A percentile compares a stretch with the other conserved stretches of the same genome.
Evolutionary conservation across 2,329 filamentous ascomycete species (phyloP).

Genomic region (Allantophomopsis cytisporea): DNA sequence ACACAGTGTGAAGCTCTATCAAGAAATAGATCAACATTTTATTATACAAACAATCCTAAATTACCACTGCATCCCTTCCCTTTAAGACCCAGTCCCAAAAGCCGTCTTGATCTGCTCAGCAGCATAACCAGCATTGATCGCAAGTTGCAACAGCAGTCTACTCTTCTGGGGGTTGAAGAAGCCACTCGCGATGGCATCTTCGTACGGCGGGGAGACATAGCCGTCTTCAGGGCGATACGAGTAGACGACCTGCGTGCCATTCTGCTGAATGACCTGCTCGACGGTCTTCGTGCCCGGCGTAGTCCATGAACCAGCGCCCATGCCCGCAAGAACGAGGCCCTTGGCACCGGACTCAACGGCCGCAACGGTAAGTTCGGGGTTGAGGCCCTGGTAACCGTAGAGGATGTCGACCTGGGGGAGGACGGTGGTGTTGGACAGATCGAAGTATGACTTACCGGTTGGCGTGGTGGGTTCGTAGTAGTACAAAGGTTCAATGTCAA

Average conservation of each 20-base stretch:
- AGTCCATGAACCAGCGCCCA: constrained; percentile 3
- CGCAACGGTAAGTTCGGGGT: constrained; percentile 1
- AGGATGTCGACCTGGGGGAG: constrained; percentile 3
- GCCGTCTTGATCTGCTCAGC: background rate
- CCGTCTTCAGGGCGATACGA: constrained; percentile 1
- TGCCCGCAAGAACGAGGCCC: constrained; percentile 1
- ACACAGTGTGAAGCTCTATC: too few relatives aligned
- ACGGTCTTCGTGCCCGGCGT: background rate
- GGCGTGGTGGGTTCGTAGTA: constrained; percentile 30
- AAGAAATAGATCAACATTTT: too few relatives aligned
- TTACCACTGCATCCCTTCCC: too few relatives aligned
- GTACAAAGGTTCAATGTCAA: constrained; percentile 42
- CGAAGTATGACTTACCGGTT: constrained; percentile 2
- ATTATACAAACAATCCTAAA: too few relatives aligned
- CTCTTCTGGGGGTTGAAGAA: constrained; percentile 3
- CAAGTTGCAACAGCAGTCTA: constrained; percentile 1
- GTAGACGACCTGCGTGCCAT: constrained; percentile 1
- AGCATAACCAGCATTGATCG: constrained; percentile 2
- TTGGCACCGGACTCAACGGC: constrained; percentile 1
- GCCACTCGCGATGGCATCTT: constrained; percentile 1
- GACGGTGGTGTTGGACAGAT: background rate
- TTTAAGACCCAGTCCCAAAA: too few relatives aligned
- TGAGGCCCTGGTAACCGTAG: constrained; percentile 2
- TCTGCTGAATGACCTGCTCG: background rate
- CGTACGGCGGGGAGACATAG: background rate